A percentile compares a stretch with the other conserved stretches of the same genome.
These are phyloP conservation scores for Dryas octopetala DNA, from an alignment of 306 rosid species.

Conservation along the genomic window DNA sequence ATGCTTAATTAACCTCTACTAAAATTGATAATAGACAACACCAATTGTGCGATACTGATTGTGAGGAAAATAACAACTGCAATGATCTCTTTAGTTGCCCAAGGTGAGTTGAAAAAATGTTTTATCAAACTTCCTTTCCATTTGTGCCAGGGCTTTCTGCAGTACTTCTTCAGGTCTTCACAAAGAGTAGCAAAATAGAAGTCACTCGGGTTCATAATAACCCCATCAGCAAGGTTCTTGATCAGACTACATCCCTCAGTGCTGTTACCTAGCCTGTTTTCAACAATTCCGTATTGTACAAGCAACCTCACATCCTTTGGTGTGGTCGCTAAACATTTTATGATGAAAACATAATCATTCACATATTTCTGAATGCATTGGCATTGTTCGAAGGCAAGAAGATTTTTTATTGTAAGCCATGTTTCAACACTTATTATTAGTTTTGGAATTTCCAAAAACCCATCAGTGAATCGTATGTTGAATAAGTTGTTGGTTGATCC, in stretches of 20 bases:
- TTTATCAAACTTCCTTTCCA: constrained; percentile 28
- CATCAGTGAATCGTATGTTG: constrained; percentile 20
- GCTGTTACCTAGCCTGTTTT: constrained; percentile 4
- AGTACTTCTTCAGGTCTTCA: constrained; percentile 18
- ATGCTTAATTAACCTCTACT: too few species aligned
- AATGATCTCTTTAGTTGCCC: constrained; percentile 26
- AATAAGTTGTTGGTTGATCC: constrained; percentile 21
- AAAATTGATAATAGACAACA: constrained; percentile 4
- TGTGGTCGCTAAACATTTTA: constrained; percentile 16
- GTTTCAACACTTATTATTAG: not conserved
- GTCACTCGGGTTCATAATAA: not conserved
- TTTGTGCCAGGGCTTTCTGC: constrained; percentile 14
- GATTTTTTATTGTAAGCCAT: constrained; percentile 8
- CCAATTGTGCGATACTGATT: constrained; percentile 16
- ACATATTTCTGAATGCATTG: constrained; percentile 3
- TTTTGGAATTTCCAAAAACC: constrained; percentile 34
- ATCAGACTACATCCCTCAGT: not conserved
- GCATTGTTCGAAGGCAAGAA: constrained; percentile 35
- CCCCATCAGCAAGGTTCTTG: constrained; percentile 14
- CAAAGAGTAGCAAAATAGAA: constrained; percentile 17
- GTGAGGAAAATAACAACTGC: constrained; percentile 12
- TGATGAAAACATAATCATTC: constrained; percentile 18
- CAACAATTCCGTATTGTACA: constrained; percentile 21
- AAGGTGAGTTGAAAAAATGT: constrained; percentile 25
- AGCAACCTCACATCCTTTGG: constrained; percentile 24